These are phyloP conservation scores for Boletus patriciae DNA, from an alignment of 768 basidiomycete species.

Conservation along the genomic window DNA sequence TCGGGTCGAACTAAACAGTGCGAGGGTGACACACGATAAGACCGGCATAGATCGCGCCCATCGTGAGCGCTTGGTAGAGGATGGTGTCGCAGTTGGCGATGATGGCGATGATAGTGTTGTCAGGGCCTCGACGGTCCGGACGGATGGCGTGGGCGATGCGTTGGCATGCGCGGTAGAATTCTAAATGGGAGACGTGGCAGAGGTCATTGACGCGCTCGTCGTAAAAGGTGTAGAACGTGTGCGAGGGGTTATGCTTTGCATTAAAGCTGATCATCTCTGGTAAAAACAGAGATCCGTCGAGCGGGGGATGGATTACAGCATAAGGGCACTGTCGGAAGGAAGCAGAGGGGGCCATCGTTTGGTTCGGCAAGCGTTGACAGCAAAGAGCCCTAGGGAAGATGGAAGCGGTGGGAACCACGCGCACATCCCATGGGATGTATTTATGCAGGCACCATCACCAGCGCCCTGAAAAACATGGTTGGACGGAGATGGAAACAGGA, in stretches of 20 bases:
- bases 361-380: no score
- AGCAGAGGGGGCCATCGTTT: no score
- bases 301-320: constrained; percentile 21
- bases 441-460: no score
- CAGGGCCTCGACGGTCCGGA: constrained; percentile 32
- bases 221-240: constrained; percentile 34
- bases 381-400: no score
- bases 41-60: constrained; percentile 29
- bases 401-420: no score
- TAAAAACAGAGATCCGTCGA: constrained; percentile 34
- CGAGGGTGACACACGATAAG: neutral
- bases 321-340: no score
- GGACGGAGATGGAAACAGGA: no score
- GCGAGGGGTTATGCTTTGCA: constrained; percentile 34
- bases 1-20: no score
- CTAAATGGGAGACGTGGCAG: constrained; percentile 38
- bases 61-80: constrained; percentile 42
- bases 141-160: constrained; percentile 42
- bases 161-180: constrained; percentile 47
- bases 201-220: constrained; percentile 18
- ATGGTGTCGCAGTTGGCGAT: constrained; percentile 41
- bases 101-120: constrained; percentile 39
- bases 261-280: constrained; percentile 25
- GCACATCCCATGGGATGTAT: no score
- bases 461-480: no score